A percentile compares a stretch with the other conserved stretches of the same genome.
Evolutionary conservation across 2,329 filamentous ascomycete species (phyloP).

Genomic region (Claviceps fusiformis): DNA sequence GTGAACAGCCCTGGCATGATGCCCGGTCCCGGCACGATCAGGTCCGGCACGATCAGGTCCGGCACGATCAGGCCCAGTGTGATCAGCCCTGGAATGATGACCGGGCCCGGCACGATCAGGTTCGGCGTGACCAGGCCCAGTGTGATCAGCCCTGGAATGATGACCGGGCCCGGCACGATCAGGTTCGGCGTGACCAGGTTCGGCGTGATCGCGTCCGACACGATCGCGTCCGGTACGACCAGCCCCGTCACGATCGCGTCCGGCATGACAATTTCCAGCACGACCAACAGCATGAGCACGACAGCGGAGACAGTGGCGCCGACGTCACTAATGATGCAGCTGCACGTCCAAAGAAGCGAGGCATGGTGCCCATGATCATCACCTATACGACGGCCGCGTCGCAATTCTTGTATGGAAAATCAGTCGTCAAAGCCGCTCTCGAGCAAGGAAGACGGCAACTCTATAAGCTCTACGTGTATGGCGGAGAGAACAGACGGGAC

Average conservation of each 20-base stretch:
- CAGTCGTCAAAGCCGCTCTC: conserved; percentile 68
- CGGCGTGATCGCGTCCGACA: background rate
- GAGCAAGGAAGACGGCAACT: conserved; percentile 52
- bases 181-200: no score
- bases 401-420: conserved; percentile 79
- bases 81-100: background rate
- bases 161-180: background rate
- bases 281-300: background rate
- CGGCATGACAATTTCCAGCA: background rate
- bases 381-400: conserved; percentile 71
- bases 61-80: background rate
- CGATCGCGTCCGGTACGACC: background rate
- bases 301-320: background rate
- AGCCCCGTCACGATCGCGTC: background rate
- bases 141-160: background rate
- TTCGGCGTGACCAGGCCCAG: no score
- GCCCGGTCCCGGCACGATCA: background rate
- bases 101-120: no score
- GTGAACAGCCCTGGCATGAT: background rate
- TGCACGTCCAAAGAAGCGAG: conserved; percentile 11
- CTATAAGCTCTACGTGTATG: conserved; percentile 73
- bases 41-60: background rate
- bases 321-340: background rate
- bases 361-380: conserved; percentile 24
- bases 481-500: conserved; percentile 39